Conservation (phyloP, 2,329 filamentous ascomycete genomes). For the Teratosphaeria zuluensis region DNA sequence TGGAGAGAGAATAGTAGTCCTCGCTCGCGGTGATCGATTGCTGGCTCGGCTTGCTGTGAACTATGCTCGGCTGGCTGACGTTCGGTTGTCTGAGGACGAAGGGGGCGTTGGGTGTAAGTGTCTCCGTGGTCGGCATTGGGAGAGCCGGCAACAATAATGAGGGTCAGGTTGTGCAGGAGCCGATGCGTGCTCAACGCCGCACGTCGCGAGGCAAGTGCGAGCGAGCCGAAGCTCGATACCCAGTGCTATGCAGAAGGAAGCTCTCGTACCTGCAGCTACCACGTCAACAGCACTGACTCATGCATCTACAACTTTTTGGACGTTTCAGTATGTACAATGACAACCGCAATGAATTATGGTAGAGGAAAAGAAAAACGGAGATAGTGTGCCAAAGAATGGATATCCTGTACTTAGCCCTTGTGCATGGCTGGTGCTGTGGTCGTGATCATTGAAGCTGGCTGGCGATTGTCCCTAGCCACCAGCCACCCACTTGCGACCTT, state of each 20-base stretch:
- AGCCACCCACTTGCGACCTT: background rate
- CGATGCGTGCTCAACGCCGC: background rate
- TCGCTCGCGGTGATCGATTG: slow-evolving; percentile 41
- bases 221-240: background rate
- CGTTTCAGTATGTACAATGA: background rate
- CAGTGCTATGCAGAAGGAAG: background rate
- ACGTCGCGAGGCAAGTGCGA: background rate
- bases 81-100: slow-evolving; percentile 6
- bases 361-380: background rate
- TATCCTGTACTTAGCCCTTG: background rate
- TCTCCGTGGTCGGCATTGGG: background rate
- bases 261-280: background rate
- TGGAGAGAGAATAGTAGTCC: slow-evolving; percentile 42
- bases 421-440: background rate
- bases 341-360: background rate
- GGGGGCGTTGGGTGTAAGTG: background rate
- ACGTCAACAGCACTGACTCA: background rate
- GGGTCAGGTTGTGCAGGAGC: background rate
- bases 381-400: background rate
- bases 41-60: slow-evolving; percentile 28
- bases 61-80: slow-evolving; percentile 22
- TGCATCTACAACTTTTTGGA: background rate
- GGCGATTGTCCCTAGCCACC: background rate
- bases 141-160: background rate
- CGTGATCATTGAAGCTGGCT: background rate